phyloP scores from a whole-genome alignment of 305 asterid species.

The Caryopteris hybrid region DNA sequence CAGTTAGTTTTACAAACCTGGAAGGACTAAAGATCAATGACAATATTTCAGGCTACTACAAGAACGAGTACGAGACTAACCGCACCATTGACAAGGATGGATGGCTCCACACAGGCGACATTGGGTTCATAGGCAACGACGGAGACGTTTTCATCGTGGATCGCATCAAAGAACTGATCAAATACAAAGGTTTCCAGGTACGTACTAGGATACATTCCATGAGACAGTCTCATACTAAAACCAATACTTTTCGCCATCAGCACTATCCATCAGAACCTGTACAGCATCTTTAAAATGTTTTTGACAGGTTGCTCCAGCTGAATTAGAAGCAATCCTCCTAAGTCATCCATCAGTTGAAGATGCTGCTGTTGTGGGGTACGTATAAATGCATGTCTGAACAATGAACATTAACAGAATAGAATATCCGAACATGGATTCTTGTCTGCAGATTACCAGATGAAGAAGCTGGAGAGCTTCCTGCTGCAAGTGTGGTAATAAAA shows the following conservation, averaged over 20 bases:
- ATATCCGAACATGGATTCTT: neutral
- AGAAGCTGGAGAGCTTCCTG: slow-evolving; percentile 86
- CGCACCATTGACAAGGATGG: slow-evolving; percentile 70
- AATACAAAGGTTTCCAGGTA: slow-evolving; percentile 95
- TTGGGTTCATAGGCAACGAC: slow-evolving; percentile 90
- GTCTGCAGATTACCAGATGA: slow-evolving; percentile 61
- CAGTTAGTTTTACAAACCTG: too few species aligned
- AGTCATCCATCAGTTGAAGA: slow-evolving; percentile 83
- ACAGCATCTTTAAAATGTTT: neutral
- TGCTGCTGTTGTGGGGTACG: slow-evolving; percentile 92
- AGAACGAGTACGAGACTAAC: slow-evolving; percentile 67
- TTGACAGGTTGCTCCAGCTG: slow-evolving; percentile 90
- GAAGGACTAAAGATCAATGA: too few species aligned
- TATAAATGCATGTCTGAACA: neutral
- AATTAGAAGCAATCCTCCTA: slow-evolving; percentile 81
- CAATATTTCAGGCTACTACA: slow-evolving; percentile 62
- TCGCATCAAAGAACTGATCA: slow-evolving; percentile 87
- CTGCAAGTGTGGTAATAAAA: slow-evolving; percentile 69
- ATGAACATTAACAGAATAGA: neutral
- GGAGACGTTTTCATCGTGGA: slow-evolving; percentile 84
- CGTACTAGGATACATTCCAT: neutral
- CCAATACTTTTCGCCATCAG: too few species aligned
- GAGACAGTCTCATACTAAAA: too few species aligned
- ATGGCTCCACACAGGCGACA: too few species aligned
- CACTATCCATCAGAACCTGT: too few species aligned